A percentile compares a stretch with the other conserved stretches of the same genome.
Evolutionary conservation across 2,329 filamentous ascomycete genomes (phyloP).

Genomic region (Monosporascus sp.): DNA sequence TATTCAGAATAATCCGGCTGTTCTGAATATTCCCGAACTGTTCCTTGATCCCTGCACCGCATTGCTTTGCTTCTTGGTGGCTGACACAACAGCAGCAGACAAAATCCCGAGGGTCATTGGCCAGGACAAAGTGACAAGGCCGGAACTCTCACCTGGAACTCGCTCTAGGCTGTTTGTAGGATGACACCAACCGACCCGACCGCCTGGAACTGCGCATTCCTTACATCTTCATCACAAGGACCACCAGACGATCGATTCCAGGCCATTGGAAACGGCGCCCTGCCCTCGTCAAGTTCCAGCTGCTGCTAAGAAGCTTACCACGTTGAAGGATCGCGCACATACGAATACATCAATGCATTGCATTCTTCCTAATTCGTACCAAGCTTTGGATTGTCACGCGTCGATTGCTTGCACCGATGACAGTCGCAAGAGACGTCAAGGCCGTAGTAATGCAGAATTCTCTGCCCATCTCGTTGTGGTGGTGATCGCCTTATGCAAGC

Average conservation of each 20-base stretch:
- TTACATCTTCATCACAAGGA: background rate
- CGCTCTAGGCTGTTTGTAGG: too few relatives aligned
- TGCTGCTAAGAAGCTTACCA: too few relatives aligned
- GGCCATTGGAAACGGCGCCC: background rate
- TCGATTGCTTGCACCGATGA: background rate
- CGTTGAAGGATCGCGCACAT: background rate
- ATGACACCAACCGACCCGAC: background rate
- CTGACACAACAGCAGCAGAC: background rate
- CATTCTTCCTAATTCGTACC: background rate
- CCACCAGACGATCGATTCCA: background rate
- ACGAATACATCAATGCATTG: background rate
- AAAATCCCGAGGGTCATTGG: background rate
- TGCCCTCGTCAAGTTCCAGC: too few relatives aligned
- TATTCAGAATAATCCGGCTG: too few relatives aligned
- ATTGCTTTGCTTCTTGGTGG: too few relatives aligned
- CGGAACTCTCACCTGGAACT: too few relatives aligned
- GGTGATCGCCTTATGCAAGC: background rate
- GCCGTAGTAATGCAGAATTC: background rate
- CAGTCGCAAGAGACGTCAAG: too few relatives aligned
- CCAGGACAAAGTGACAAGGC: background rate
- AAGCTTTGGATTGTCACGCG: background rate
- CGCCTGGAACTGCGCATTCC: background rate
- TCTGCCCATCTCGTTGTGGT: background rate
- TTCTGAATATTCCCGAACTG: too few relatives aligned
- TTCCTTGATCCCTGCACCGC: too few relatives aligned